Evolutionary conservation across 208 protist genomes (phyloP).

Genomic region (Naegleria fowleri): DNA sequence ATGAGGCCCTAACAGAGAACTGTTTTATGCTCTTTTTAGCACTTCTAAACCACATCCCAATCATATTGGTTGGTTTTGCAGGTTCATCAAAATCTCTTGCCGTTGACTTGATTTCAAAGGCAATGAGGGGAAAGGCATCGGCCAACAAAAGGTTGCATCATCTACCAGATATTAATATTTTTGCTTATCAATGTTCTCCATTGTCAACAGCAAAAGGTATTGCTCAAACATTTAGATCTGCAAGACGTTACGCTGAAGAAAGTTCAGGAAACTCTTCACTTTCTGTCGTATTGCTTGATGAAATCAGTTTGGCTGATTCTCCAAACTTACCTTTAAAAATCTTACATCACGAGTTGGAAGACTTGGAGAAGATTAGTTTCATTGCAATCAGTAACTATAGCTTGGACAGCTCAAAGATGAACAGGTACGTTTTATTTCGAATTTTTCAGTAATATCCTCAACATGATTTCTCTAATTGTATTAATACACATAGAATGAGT

Average conservation of each 20-base stretch:
- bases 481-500: no score
- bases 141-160: slow-evolving; percentile 39
- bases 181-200: slow-evolving; percentile 56
- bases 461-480: slow-evolving; percentile 46
- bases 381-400: slow-evolving; percentile 71
- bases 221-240: slow-evolving; percentile 48
- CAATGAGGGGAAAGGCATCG: slow-evolving; percentile 45
- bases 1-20: slow-evolving; percentile 64
- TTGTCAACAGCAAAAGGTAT: slow-evolving; percentile 55
- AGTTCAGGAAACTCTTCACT: background rate
- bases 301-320: slow-evolving; percentile 65
- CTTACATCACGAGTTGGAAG: slow-evolving; percentile 59
- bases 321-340: slow-evolving; percentile 66
- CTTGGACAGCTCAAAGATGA: slow-evolving; percentile 74
- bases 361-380: slow-evolving; percentile 42
- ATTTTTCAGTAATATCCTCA: slow-evolving; percentile 45
- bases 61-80: slow-evolving; percentile 68
- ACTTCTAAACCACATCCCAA: slow-evolving; percentile 51
- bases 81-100: slow-evolving; percentile 58
- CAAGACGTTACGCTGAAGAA: slow-evolving; percentile 38
- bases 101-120: slow-evolving; percentile 46
- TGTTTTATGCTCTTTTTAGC: slow-evolving; percentile 56
- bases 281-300: slow-evolving; percentile 63
- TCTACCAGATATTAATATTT: slow-evolving; percentile 40
- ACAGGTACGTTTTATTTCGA: no score